These are phyloP conservation scores for Neurospora sp. DNA, from an alignment of 495 filamentous ascomycete genomes.

Conservation along the genomic window DNA sequence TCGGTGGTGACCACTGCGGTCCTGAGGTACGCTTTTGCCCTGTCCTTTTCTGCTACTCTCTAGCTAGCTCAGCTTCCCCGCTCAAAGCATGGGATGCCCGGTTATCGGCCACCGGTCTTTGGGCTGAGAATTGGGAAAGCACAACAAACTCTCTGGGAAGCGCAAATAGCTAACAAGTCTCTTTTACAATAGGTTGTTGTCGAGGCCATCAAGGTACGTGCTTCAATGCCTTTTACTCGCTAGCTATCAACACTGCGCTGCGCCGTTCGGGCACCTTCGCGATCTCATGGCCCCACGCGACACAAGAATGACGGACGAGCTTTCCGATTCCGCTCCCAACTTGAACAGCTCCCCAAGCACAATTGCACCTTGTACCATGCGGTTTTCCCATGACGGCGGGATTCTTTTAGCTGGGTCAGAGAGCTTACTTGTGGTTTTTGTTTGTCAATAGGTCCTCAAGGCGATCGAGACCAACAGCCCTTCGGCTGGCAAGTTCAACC, in stretches of 20 bases:
- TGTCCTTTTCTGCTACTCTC: not conserved
- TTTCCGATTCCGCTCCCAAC: not conserved
- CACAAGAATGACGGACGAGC: not conserved
- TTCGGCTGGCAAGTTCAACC: slow-evolving; percentile 67
- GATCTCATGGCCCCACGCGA: not conserved
- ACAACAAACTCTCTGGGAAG: not conserved
- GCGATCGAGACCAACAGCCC: slow-evolving; percentile 59
- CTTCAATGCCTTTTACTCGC: not conserved
- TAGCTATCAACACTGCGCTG: not conserved
- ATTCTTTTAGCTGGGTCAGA: not conserved
- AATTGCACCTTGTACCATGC: not conserved
- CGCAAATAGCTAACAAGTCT: not conserved
- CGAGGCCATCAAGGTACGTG: slow-evolving; percentile 75
- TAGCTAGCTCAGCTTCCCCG: not conserved
- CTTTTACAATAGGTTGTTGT: slow-evolving; percentile 32
- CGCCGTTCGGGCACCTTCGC: not conserved
- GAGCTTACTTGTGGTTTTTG: slow-evolving; percentile 3
- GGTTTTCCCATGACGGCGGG: not conserved
- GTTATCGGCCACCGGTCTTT: not conserved
- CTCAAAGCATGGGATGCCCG: not conserved
- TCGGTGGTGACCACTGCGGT: slow-evolving; percentile 86
- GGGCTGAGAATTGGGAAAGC: not conserved
- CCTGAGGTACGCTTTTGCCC: slow-evolving; percentile 59
- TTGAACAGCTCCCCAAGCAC: not conserved
- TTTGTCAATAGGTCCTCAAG: slow-evolving; percentile 52